These are phyloP conservation scores for Excoecaria agallocha DNA, from an alignment of 345 rosid species.

Conservation along the genomic window DNA sequence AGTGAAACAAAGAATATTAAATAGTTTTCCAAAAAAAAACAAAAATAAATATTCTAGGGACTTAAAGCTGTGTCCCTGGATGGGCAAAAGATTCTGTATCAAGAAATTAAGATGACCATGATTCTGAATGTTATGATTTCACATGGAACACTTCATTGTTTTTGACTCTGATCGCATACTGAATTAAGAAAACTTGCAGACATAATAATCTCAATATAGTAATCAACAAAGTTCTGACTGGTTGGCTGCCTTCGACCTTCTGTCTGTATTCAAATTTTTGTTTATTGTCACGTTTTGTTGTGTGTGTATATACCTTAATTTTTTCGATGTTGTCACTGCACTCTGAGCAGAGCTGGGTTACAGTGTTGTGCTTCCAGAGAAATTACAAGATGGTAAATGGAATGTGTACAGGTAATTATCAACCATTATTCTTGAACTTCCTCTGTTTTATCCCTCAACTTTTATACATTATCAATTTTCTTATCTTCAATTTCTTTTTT, in stretches of 20 bases:
- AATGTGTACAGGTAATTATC: slow-evolving; percentile 71
- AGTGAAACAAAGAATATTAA: not conserved
- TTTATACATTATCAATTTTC: not conserved
- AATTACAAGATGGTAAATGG: slow-evolving; percentile 86
- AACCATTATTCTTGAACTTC: not conserved
- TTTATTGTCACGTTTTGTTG: not conserved
- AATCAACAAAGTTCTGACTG: not conserved
- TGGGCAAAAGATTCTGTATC: no score
- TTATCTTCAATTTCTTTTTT: not conserved
- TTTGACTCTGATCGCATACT: not conserved
- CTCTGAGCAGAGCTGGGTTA: slow-evolving; percentile 66
- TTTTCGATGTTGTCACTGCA: slow-evolving; percentile 15
- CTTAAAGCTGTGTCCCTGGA: not conserved
- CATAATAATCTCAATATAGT: not conserved
- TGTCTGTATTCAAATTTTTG: not conserved
- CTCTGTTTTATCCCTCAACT: not conserved
- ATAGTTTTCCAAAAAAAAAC: no score
- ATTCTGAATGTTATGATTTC: no score
- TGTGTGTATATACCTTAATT: slow-evolving; percentile 5
- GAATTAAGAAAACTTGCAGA: not conserved
- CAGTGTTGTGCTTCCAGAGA: slow-evolving; percentile 94
- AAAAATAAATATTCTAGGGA: not conserved
- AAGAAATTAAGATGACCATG: no score
- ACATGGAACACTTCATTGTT: no score
- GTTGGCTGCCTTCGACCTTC: not conserved